Evolutionary conservation across 352 stramenopile species (phyloP), one percentile per base, ranked within the genome.

Genomic region (Globisporangium cystogenes): DNA sequence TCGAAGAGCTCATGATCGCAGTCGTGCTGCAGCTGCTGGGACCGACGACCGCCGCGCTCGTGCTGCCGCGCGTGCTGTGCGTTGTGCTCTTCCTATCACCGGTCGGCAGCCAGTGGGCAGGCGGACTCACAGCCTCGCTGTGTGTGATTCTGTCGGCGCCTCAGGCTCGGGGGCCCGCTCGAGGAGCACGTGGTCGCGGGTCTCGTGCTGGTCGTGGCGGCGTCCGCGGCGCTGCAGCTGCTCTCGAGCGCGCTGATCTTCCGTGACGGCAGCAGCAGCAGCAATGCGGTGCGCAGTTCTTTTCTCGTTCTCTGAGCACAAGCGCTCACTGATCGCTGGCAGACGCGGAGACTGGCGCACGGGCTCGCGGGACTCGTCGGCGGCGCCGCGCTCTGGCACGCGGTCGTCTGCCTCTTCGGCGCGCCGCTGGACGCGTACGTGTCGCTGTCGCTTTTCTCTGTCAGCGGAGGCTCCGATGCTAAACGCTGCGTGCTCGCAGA

Each of bases 381-480:
- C 11, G 76, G 79, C 37, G 62, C 70, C 2, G 52, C 41, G 14
- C 35, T 74, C 26, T 85, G 86, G 61, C 74, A 94, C 55, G 61
- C 79, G 23, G 51, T 67, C 23, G 67, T 91, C 59, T 61, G 91
- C 23, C 61, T 91, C 48, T 94, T 94, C 47, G 84, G 84, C 31
- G 84, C 84, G 8, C 77, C 84, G 0, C 48, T 94, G 26, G 42
- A 74, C 24, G 63, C 82, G 83, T 94, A 62, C 18, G 72, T 56
- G 1, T 18, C 12, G 1, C 14, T 2, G 6, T 31, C 12, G 15
- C 7, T 36, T 8, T 5, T n/a, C n/a, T n/a, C 12, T 36, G 31
- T 36, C n/a, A n/a, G n/a, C n/a, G n/a, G n/a, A n/a, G n/a, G n/a
- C n/a, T n/a, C n/a, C n/a, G n/a, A n/a, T n/a, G 62, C 44, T 55